Evolutionary conservation across 495 filamentous ascomycete genomes (phyloP).

Genomic region (Talaromyces ruber): DNA sequence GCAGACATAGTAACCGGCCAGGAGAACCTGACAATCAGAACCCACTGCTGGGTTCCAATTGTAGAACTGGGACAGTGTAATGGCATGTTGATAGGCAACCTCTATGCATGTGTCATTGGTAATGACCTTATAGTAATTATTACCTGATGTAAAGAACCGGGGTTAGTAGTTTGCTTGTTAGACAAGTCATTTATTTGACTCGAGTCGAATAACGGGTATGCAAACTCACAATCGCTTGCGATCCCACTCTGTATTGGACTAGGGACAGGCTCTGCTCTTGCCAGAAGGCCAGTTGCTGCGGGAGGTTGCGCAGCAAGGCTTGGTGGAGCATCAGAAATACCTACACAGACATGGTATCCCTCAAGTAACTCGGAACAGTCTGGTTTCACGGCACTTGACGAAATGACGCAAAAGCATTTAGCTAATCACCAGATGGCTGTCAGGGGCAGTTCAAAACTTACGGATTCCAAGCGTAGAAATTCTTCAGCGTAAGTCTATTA

Average conservation of each 20-base stretch:
- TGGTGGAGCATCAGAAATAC: constrained; percentile 5
- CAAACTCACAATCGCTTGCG: constrained; percentile 5
- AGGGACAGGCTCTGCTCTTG: constrained; percentile 6
- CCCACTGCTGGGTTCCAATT: constrained; percentile 18
- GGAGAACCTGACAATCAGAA: constrained; percentile 10
- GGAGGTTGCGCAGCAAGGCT: not conserved
- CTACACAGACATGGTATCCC: constrained; percentile 17
- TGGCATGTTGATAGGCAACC: constrained; percentile 5
- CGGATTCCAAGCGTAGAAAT: constrained; percentile 16
- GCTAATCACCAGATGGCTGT: not conserved
- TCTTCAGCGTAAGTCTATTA: constrained; percentile 8
- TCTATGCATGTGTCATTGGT: constrained; percentile 13
- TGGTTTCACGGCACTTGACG: constrained; percentile 1
- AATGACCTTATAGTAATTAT: constrained; percentile 15
- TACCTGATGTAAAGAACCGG: not conserved
- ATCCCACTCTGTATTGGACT: constrained; percentile 11
- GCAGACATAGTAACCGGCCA: constrained; percentile 10
- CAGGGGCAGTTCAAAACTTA: not conserved
- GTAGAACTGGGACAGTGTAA: constrained; percentile 12
- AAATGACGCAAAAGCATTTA: not conserved
- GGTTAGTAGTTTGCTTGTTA: not conserved
- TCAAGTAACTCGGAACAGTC: constrained; percentile 33
- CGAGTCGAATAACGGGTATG: not conserved
- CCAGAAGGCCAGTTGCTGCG: not conserved
- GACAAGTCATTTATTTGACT: not conserved